Evolutionary conservation across 345 rosid genomes (phyloP).

Genomic region (Noccaea bulbosa): DNA sequence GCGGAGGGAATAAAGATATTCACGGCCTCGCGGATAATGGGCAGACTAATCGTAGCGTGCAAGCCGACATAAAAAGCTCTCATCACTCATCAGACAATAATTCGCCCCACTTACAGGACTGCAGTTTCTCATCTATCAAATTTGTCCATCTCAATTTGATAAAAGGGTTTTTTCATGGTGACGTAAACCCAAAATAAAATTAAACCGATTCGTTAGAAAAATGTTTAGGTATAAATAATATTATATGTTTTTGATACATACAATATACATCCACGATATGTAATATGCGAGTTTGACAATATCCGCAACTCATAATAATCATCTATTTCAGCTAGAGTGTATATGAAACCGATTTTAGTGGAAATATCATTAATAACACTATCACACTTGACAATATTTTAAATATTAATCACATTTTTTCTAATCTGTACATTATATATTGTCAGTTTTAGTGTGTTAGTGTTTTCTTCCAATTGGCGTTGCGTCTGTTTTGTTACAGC

Average conservation of each 20-base stretch:
- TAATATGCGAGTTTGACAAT: too few species aligned
- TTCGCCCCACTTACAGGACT: conserved; percentile 17
- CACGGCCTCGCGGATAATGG: conserved; percentile 29
- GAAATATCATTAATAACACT: too few species aligned
- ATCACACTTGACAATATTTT: neutral
- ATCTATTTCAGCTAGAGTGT: too few species aligned
- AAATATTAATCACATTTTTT: neutral
- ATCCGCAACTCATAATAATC: too few species aligned
- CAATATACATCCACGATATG: too few species aligned
- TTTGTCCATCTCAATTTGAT: neutral
- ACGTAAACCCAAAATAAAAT: neutral
- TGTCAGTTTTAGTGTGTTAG: neutral
- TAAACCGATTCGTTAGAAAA: neutral
- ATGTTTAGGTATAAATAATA: neutral
- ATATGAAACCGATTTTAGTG: too few species aligned
- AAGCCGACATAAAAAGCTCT: conserved; percentile 35
- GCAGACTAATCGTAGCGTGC: conserved; percentile 39
- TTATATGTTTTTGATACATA: too few species aligned
- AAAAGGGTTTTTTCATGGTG: neutral
- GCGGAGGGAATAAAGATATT: conserved; percentile 4
- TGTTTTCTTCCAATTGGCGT: neutral
- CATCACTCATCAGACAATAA: conserved; percentile 4
- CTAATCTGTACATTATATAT: neutral
- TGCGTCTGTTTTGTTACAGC: conserved; percentile 13
- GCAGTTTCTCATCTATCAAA: conserved; percentile 5